Percentiles rank a stretch among this genome's conserved stretches.
Conservation (phyloP, 2,329 filamentous ascomycete species). For the Aspergillus felis region DNA sequence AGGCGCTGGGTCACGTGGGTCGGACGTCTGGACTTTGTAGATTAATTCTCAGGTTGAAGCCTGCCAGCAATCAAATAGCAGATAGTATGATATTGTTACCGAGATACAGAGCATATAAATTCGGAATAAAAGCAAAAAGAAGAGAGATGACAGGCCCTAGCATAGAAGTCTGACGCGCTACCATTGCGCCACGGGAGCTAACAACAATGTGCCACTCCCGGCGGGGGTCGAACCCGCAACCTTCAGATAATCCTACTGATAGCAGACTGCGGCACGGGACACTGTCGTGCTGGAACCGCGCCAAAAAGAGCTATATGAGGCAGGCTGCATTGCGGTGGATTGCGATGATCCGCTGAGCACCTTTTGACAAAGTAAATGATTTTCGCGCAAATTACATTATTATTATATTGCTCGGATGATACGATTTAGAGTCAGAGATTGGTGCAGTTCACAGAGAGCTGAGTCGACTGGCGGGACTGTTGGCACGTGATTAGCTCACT, state of each 20-base stretch:
- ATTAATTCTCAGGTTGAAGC: too few relatives aligned
- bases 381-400: background rate
- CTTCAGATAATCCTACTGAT: background rate
- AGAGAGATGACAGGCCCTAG: background rate
- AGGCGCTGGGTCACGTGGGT: background rate
- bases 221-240: background rate
- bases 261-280: background rate
- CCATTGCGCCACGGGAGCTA: background rate
- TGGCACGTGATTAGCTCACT: background rate
- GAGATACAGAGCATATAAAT: background rate
- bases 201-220: background rate
- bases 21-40: too few relatives aligned
- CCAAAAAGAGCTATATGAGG: background rate
- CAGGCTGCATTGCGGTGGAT: accelerated
- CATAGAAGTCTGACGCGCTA: background rate
- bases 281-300: background rate
- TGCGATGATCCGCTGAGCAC: background rate
- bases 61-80: too few relatives aligned
- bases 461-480: background rate
- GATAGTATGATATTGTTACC: background rate
- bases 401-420: background rate
- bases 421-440: background rate
- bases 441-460: background rate
- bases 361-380: background rate
- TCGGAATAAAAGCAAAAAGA: background rate